Percentiles rank a stretch among this genome's conserved stretches.
These are phyloP conservation scores for Fusarium secorum DNA, from an alignment of 2,329 filamentous ascomycete species.

Conservation along the genomic window DNA sequence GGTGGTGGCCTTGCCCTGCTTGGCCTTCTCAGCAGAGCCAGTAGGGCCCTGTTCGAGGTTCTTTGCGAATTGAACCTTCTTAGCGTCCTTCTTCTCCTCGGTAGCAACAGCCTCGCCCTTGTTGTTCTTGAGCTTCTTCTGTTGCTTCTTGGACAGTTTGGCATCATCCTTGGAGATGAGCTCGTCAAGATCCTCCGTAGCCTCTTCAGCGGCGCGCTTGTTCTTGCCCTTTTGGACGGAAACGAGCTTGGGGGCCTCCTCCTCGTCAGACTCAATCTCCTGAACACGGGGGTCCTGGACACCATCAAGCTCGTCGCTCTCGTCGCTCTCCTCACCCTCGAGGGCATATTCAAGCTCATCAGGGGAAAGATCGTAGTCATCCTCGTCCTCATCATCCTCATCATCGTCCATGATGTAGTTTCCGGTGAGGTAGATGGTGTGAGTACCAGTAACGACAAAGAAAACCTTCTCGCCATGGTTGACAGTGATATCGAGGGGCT, in stretches of 20 bases:
- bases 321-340: constrained; percentile 75
- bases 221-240: constrained; percentile 79
- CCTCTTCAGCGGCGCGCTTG: constrained; percentile 86
- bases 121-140: constrained; percentile 99
- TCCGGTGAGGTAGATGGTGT: constrained; percentile 90
- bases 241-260: constrained; percentile 72
- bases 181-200: constrained; percentile 76
- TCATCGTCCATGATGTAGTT: constrained; percentile 88
- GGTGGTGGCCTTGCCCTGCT: constrained; percentile 58
- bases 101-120: constrained; percentile 81
- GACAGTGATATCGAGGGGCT: constrained; percentile 91
- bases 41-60: constrained; percentile 97
- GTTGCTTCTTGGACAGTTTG: constrained; percentile 93
- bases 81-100: constrained; percentile 68
- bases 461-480: constrained; percentile 88
- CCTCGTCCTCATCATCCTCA: constrained; percentile 69
- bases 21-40: constrained; percentile 63
- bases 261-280: constrained; percentile 79
- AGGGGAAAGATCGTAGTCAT: constrained; percentile 82
- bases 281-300: constrained; percentile 82
- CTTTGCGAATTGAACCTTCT: constrained; percentile 99
- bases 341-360: constrained; percentile 80
- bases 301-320: constrained; percentile 79
- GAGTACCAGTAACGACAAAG: constrained; percentile 90
- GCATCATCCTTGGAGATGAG: constrained; percentile 82